Evolutionary conservation across 805 yeast genomes (phyloP).

Genomic region (Cyberlindnera lachancei): DNA sequence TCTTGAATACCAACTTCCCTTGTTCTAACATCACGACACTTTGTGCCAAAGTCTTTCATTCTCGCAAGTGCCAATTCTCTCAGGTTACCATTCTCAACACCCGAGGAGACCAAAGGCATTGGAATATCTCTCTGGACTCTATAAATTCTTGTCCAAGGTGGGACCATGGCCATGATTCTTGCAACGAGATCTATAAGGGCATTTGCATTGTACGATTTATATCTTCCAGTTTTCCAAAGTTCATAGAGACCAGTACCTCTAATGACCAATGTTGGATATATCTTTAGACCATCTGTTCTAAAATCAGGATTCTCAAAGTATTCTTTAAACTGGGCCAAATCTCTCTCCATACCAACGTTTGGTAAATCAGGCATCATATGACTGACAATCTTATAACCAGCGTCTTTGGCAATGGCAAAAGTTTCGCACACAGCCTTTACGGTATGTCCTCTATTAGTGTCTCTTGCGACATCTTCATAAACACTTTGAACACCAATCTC

Average conservation of each 20-base stretch:
- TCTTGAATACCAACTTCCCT: slow-evolving; percentile 99
- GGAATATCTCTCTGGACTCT: slow-evolving; percentile 99
- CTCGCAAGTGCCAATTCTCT: slow-evolving; percentile 93
- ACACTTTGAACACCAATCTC: slow-evolving; percentile 97
- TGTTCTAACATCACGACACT: slow-evolving; percentile 93
- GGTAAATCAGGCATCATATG: slow-evolving; percentile 99
- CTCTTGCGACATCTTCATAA: slow-evolving; percentile 97
- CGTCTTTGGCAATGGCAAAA: slow-evolving; percentile 92
- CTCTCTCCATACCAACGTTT: slow-evolving; percentile 98
- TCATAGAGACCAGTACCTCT: slow-evolving; percentile 97
- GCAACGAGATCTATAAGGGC: slow-evolving; percentile 93
- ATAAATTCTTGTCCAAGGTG: slow-evolving; percentile 98
- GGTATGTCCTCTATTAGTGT: slow-evolving; percentile 96
- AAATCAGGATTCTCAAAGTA: slow-evolving; percentile 96
- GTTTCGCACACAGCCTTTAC: slow-evolving; percentile 95
- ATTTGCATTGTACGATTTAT: slow-evolving; percentile 90
- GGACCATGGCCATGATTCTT: slow-evolving; percentile 89
- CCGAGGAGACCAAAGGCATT: slow-evolving; percentile 96
- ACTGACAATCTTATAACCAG: slow-evolving; percentile 95
- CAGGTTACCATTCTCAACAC: slow-evolving; percentile 95
- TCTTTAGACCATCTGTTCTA: slow-evolving; percentile 92
- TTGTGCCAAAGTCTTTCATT: slow-evolving; percentile 96
- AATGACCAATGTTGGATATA: slow-evolving; percentile 93
- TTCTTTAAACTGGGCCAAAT: slow-evolving; percentile 89
- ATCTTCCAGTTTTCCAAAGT: slow-evolving; percentile 93